phyloP scores from a whole-genome alignment of 495 filamentous ascomycete species.

The Penicillium atrosanguineum region DNA sequence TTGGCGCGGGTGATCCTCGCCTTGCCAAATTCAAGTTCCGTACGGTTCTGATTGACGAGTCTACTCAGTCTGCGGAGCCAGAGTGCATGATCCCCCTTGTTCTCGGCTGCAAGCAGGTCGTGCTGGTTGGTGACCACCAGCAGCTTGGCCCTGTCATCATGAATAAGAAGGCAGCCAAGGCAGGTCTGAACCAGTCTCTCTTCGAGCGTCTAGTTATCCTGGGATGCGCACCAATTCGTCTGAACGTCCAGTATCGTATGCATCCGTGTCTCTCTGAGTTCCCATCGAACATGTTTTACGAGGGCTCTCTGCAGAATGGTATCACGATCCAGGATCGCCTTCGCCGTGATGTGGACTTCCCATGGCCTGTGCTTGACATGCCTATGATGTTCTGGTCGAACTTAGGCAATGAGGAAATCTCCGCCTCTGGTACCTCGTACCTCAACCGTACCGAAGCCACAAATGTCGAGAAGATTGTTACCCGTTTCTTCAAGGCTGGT shows the following conservation, averaged over 20 bases:
- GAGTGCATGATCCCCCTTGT: constrained; percentile 99
- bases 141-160: constrained; percentile 98
- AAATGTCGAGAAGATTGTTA: constrained; percentile 97
- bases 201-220: constrained; percentile 96
- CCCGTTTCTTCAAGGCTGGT: constrained; percentile 99
- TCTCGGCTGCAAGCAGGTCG: constrained; percentile 96
- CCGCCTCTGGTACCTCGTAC: constrained; percentile 95
- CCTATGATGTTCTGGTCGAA: constrained; percentile 99
- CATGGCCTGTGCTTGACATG: constrained; percentile 89
- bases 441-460: constrained; percentile 95
- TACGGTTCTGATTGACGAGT: constrained; percentile 97
- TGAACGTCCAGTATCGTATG: constrained; percentile 99
- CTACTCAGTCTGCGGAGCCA: constrained; percentile 97
- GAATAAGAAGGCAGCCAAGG: constrained; percentile 99
- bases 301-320: constrained; percentile 95
- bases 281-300: constrained; percentile 99
- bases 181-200: constrained; percentile 93
- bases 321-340: constrained; percentile 86
- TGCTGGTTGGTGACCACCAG: constrained; percentile 97
- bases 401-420: constrained; percentile 95
- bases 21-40: constrained; percentile 96
- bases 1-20: constrained; percentile 94
- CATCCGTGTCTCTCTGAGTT: constrained; percentile 97
- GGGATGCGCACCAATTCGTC: constrained; percentile 84
- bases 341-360: constrained; percentile 94